Base-by-base conservation (phyloP, 2,329 filamentous ascomycete genomes). In the Dendryphion nanum region DNA sequence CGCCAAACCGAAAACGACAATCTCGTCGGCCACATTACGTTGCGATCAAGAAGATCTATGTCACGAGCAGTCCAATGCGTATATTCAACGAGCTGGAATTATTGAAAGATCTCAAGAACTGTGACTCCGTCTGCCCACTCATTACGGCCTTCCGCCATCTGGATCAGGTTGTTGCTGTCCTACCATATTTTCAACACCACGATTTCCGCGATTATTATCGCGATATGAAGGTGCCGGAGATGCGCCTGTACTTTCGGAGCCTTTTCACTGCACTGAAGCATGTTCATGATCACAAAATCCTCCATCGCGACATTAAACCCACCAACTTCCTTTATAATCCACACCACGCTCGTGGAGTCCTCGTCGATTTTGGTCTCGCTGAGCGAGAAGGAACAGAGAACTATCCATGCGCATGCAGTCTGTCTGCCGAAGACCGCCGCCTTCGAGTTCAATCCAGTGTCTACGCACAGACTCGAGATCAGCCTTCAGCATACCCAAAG, bases 31-130 rank as follows among this genome's bases (percentile, higher is more conserved):
- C 85, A 17, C 87, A 85, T 61, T 97, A 85, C 59, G 94, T 98
- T 45, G 93, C 94, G 15, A 87, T 98, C 67, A 98, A 98, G 72
- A 98, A 98, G 72, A 98, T 98, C 53, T 98, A 98, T 66, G 93
- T 97, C 48, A 98, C 94, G 1, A 96, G 90, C 46, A 96, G 89
- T 51, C 93, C 93, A 0, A 77, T 83, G 18, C 86, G 93, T 31
- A 97, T 98, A 53, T 81, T 95, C 60, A 98, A 98, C 69, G 93
- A 98, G 68, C 82, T 98, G 14, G 91, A 97, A 55, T 77, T 98
- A 16, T 79, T 98, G 16, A 82, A 95, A 61, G 89, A 95, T 61
- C 78, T 98, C 6, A 81, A 86, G 34, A 80, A 85, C 40, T 95
- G 86, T 42, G 77, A 81, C 26, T 89, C 88, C 2, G 90, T 98